Evolutionary conservation across 352 stramenopile genomes (phyloP), one percentile per base, ranked within the genome.

Genomic region (Phytopythium ostracodes): DNA sequence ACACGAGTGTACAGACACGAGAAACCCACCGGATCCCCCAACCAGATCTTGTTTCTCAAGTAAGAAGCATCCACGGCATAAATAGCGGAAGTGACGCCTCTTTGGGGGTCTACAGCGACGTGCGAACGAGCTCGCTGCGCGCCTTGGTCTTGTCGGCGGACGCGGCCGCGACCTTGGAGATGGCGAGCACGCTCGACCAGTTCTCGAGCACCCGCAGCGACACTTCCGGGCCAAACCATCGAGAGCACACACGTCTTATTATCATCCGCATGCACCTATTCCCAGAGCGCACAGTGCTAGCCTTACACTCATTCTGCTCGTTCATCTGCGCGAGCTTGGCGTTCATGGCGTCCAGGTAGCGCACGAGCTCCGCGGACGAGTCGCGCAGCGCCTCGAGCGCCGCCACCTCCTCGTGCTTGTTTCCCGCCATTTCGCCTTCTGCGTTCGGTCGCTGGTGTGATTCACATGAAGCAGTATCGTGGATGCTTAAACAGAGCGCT

Each of bases 151-250:
- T 81, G 38, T 69, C 68, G 27, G 54, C 22, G 17, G 67, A 55
- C 2, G 68, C 35, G 1, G 62, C 61, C 20, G 77, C 75, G 33
- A 85, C 67, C 63, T 87, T 92, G 33, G 83, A 84, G 57, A 92
- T 80, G 50, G 74, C 72, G 57, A 92, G 85, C 55, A 91, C 84
- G 58, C 84, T 91, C 7, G 81, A 87, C 84, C 84, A 92, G 64
- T 92, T 92, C 68, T 91, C 81, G 35, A 92, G 64, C 60, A 92
- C 84, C 7, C 81, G 84, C 35, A 92, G 68, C 35, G 84, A 91
- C 62, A 87, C 84, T 92, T 53, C 29, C 53, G 6, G n/a, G n/a
- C n/a, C 52, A 55, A 10, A 49, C n/a, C n/a, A n/a, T n/a, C n/a
- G n/a, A 14, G 42, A 46, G 29, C 29, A 33, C 29, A 33, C 3